phyloP scores from a whole-genome alignment of 495 filamentous ascomycete genomes.

The Tetracladium marchalianum region DNA sequence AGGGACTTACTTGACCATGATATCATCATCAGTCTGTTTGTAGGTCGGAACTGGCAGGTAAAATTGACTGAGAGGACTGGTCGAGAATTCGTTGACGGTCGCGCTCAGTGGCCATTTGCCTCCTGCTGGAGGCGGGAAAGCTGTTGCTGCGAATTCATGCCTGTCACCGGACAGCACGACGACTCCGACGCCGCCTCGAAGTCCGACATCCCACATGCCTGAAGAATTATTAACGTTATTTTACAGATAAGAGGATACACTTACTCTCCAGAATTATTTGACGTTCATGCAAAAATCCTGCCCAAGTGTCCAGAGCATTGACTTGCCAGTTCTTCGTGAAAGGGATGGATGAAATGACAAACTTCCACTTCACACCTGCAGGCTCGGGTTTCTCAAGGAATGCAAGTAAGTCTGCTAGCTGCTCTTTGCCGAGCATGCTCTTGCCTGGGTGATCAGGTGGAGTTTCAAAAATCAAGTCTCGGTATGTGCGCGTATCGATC shows the following conservation, averaged over 20 bases:
- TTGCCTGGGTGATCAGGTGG: constrained; percentile 47
- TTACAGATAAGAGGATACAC: too few species aligned
- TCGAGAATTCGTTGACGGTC: constrained; percentile 78
- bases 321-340: constrained; percentile 97
- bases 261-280: constrained; percentile 54
- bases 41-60: constrained; percentile 83
- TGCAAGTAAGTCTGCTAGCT: constrained; percentile 67
- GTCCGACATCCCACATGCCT: constrained; percentile 76
- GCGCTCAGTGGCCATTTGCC: constrained; percentile 44
- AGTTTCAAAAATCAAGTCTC: constrained; percentile 44
- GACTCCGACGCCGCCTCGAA: constrained; percentile 60
- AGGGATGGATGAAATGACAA: constrained; percentile 76
- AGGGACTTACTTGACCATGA: constrained; percentile 60
- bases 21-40: constrained; percentile 67
- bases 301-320: constrained; percentile 82
- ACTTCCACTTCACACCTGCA: constrained; percentile 81
- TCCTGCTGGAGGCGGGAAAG: constrained; percentile 62
- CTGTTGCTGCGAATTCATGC: constrained; percentile 90
- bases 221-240: too few species aligned
- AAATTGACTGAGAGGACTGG: constrained; percentile 85
- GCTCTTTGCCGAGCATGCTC: constrained; percentile 75
- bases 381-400: constrained; percentile 64
- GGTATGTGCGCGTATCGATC: constrained; percentile 83
- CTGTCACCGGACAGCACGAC: constrained; percentile 82
- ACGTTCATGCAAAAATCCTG: constrained; percentile 74